Base-by-base conservation (phyloP, 306 rosid genomes). In the Medicago truncatula region DNA sequence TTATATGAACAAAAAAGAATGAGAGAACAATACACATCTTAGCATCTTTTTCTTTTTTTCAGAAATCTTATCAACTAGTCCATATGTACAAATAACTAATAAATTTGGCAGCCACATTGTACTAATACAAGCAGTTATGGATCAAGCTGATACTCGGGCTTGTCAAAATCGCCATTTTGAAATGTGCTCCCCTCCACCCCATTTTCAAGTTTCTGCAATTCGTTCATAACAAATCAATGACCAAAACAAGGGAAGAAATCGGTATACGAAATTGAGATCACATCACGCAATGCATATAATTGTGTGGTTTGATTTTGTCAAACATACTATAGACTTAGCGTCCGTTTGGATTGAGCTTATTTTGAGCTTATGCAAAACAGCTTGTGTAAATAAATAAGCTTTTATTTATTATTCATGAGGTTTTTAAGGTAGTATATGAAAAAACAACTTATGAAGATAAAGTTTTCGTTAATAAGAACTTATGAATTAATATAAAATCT, bases 1-100 rank as follows among this genome's bases (percentile, higher is more conserved):
- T 92, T 86, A 81, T 92, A 90, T 92, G 78, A 84, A 88, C 96
- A 92, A 76, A 76, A 90, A 94, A 85, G 94, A 94, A 92, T 95
- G 86, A 86, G 64, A 86, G 65, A 86, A 78, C 87, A 83, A 79
- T 78, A 83, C 83, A 82, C 72, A 63, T 70, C 46, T 34, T n/a
- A 57, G 59, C n/a, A 64, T 43, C 17, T 53, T 21, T 66, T 31
- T 36, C 15, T 16, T 60, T 28, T 36, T 66, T 41, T 16, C 63
- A 16, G 75, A 74, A 67, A 67, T 69, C 43, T 73, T 83, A 44
- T 59, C 76, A 69, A 70, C 86, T 69, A 81, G 40, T 78, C 82
- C 70, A 64, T 82, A 78, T 88, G 87, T 91, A 69, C 92, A 91
- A 79, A 88, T 70, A 73, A 71, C 73, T 67, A 67, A 67, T 76